Percentiles rank a stretch among this genome's conserved stretches.
These are phyloP conservation scores for Aspergillus asperescens DNA, from an alignment of 495 filamentous ascomycete genomes.

Conservation along the genomic window DNA sequence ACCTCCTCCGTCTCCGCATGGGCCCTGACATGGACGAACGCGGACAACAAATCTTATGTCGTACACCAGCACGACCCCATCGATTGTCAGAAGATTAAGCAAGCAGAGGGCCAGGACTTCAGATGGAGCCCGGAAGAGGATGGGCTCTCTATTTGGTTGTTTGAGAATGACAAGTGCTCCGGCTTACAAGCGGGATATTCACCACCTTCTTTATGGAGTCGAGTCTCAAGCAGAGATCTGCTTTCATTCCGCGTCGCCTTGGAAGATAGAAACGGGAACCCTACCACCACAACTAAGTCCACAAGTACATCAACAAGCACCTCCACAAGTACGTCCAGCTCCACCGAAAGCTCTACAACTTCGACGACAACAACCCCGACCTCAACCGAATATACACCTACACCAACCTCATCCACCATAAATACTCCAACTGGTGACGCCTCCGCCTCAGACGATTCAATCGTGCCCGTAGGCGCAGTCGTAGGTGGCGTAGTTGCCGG, in stretches of 20 bases:
- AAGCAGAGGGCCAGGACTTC: background rate
- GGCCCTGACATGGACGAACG: slow-evolving; percentile 1
- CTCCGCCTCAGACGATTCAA: background rate
- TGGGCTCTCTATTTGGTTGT: background rate
- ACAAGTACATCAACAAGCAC: background rate
- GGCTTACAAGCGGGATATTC: background rate
- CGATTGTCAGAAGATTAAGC: background rate
- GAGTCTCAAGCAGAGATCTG: background rate
- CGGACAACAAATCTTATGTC: background rate
- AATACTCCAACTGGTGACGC: too few relatives aligned
- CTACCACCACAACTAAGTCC: background rate
- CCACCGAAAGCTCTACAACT: too few relatives aligned
- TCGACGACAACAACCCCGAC: too few relatives aligned
- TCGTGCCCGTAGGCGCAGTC: background rate
- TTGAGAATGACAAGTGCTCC: background rate
- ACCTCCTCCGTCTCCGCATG: background rate
- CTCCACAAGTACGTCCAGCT: too few relatives aligned
- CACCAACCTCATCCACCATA: too few relatives aligned
- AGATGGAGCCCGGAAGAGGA: background rate
- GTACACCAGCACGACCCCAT: background rate
- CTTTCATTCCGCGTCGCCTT: background rate
- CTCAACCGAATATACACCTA: too few relatives aligned
- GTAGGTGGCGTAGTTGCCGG: slow-evolving; percentile 2
- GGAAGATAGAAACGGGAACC: background rate
- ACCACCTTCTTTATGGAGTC: background rate